phyloP scores from a whole-genome alignment of 1,284 basidiomycete species.

The Sanghuangporus weigelae region DNA sequence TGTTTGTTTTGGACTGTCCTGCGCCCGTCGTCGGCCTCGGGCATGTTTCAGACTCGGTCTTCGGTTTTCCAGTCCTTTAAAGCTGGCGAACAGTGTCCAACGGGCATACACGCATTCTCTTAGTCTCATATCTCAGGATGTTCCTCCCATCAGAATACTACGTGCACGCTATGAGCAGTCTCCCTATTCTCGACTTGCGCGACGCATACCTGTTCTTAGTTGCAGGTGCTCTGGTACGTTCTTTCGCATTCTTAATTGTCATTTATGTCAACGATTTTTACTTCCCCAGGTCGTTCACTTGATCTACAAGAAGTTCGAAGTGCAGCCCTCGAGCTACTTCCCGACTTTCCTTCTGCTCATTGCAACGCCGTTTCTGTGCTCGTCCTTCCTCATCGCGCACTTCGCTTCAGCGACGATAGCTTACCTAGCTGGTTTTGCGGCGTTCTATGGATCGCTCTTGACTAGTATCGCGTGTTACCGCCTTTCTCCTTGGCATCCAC shows the following conservation, averaged over 20 bases:
- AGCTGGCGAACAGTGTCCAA: background rate
- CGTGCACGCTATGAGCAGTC: background rate
- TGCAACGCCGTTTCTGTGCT: conserved; percentile 4
- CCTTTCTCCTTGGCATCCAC: conserved; percentile 24
- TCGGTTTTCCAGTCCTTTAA: background rate
- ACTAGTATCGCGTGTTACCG: conserved; percentile 20
- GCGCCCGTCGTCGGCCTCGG: conserved; percentile 1
- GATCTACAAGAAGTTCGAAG: conserved; percentile 14
- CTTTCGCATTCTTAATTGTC: background rate
- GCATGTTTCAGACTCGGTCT: background rate
- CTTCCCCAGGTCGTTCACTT: conserved; percentile 2
- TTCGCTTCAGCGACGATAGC: background rate
- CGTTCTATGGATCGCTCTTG: conserved; percentile 10
- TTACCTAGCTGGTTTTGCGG: conserved; percentile 1
- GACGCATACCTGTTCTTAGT: conserved; percentile 14
- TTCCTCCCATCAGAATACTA: background rate
- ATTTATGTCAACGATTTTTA: background rate
- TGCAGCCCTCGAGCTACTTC: conserved; percentile 13
- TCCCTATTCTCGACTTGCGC: conserved; percentile 6
- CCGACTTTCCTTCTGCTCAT: conserved; percentile 3
- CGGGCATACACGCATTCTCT: background rate
- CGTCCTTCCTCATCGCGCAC: conserved; percentile 7
- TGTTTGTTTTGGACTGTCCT: background rate
- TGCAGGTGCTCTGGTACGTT: conserved; percentile 6
- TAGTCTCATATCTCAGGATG: background rate